Evolutionary conservation across 2,329 filamentous ascomycete species (phyloP).

Genomic region (Beauveria bassiana): DNA sequence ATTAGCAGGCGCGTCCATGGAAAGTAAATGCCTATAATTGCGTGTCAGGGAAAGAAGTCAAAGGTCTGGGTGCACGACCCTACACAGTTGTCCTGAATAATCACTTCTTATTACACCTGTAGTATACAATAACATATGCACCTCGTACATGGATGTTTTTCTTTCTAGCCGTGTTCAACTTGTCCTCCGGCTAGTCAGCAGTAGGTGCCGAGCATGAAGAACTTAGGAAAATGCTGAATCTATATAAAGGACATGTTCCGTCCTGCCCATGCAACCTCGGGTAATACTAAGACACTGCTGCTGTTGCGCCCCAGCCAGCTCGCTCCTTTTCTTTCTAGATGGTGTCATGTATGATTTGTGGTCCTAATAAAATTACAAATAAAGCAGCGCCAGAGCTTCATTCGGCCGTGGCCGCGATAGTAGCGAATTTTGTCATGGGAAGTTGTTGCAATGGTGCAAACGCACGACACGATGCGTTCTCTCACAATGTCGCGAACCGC

Average conservation of each 20-base stretch:
- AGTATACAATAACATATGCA: conserved; percentile 10
- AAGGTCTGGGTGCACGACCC: not conserved
- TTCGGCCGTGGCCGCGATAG: not conserved
- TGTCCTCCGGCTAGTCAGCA: not conserved
- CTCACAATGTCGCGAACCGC: not conserved
- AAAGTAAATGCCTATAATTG: not conserved
- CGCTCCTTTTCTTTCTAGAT: conserved; percentile 4
- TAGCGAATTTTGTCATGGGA: not conserved
- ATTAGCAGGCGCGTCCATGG: not conserved
- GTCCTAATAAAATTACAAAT: conserved; percentile 10
- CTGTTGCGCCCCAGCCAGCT: conserved; percentile 5
- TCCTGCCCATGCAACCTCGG: conserved; percentile 9
- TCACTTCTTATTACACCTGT: conserved; percentile 9
- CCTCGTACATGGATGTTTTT: conserved; percentile 5
- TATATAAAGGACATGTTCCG: conserved; percentile 7
- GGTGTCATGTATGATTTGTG: not conserved
- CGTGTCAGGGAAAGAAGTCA: not conserved
- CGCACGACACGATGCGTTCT: not conserved
- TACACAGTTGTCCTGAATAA: not conserved
- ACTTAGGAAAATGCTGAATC: conserved; percentile 7
- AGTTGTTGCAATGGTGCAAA: not conserved
- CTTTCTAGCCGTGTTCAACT: not conserved
- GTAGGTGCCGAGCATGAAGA: not conserved
- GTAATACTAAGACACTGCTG: conserved; percentile 8
- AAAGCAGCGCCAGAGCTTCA: not conserved